These are phyloP conservation scores for Candolleomyces eurysporus DNA, from an alignment of 768 basidiomycete species.

Conservation along the genomic window DNA sequence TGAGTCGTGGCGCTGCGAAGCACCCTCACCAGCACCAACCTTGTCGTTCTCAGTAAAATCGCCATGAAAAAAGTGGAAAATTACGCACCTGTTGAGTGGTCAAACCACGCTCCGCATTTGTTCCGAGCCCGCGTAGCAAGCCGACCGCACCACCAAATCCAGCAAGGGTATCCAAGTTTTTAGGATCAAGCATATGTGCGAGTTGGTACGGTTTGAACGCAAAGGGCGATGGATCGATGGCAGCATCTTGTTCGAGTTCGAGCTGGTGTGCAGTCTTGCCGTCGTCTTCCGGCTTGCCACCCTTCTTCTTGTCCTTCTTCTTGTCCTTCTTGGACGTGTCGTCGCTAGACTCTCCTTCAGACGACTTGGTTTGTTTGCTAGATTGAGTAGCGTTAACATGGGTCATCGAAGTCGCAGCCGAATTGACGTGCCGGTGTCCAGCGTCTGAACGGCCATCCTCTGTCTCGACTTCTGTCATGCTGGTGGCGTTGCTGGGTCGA, in stretches of 20 bases:
- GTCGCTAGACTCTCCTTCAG: conserved; percentile 19
- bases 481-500: conserved; percentile 60
- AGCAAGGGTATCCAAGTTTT: conserved; percentile 64
- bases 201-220: conserved; percentile 68
- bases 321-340: conserved; percentile 16
- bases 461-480: conserved; percentile 51
- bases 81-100: conserved; percentile 16
- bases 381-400: conserved; percentile 26
- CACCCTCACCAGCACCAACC: conserved; percentile 19
- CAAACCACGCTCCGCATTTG: conserved; percentile 52
- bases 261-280: conserved; percentile 30
- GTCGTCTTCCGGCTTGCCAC: conserved; percentile 18
- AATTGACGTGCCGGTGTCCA: conserved; percentile 37
- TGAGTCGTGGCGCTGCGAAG: conserved; percentile 27
- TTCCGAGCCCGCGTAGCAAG: conserved; percentile 73
- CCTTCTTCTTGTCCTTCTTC: conserved; percentile 23
- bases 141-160: conserved; percentile 68
- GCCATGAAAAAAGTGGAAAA: not conserved
- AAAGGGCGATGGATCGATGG: conserved; percentile 68
- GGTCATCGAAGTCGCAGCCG: conserved; percentile 33
- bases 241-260: conserved; percentile 37
- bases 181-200: conserved; percentile 88
- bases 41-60: conserved; percentile 9
- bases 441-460: conserved; percentile 34
- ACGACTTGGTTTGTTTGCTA: conserved; percentile 16